phyloP scores from a whole-genome alignment of 345 rosid genomes.

The Alliaria petiolata region DNA sequence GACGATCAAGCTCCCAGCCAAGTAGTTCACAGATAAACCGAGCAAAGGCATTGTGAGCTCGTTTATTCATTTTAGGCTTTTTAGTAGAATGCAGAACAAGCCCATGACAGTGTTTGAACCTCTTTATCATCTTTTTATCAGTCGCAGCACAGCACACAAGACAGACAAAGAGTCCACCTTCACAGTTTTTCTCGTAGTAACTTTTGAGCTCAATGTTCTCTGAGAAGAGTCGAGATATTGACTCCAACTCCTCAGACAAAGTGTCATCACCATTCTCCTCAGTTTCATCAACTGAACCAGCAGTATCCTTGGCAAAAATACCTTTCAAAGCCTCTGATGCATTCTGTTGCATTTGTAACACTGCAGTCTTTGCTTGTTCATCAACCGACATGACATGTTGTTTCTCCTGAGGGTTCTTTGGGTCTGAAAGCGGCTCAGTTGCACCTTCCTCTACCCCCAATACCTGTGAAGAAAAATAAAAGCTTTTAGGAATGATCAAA shows the following conservation, averaged over 20 bases:
- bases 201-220: conserved; percentile 52
- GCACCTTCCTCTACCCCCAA: background rate
- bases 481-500: background rate
- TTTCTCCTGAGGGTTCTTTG: conserved; percentile 23
- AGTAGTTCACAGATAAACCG: conserved; percentile 60
- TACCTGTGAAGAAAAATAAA: background rate
- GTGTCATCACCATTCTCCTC: conserved; percentile 27
- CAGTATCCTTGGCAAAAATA: conserved; percentile 29
- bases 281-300: conserved; percentile 30
- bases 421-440: conserved; percentile 9
- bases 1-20: conserved; percentile 53
- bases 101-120: conserved; percentile 51
- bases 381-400: background rate
- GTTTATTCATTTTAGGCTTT: conserved; percentile 39
- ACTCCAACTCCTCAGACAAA: conserved; percentile 38
- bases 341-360: conserved; percentile 36
- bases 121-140: conserved; percentile 45
- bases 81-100: conserved; percentile 55
- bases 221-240: conserved; percentile 42
- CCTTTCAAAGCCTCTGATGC: conserved; percentile 37
- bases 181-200: conserved; percentile 48
- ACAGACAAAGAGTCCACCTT: conserved; percentile 52
- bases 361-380: background rate
- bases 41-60: conserved; percentile 65
- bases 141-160: conserved; percentile 54